phyloP scores from a whole-genome alignment of 441 rosid species.

The Pelargonium australe region DNA sequence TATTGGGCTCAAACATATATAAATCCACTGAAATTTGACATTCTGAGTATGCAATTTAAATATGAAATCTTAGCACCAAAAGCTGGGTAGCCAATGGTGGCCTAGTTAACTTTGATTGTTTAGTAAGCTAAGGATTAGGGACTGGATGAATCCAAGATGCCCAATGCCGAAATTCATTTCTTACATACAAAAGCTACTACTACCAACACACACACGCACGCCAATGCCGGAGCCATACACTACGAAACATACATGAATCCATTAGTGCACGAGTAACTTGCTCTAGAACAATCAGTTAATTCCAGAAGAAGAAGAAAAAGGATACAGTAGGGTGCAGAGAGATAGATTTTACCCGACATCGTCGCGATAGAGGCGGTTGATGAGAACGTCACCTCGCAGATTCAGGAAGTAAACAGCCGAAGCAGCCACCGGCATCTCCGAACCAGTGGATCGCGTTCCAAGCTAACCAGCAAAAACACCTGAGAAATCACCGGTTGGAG shows the following conservation, averaged over 20 bases:
- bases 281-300: no score
- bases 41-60: neutral
- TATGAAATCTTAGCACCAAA: neutral
- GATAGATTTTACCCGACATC: slow-evolving; percentile 64
- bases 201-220: neutral
- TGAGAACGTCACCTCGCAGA: slow-evolving; percentile 96
- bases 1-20: slow-evolving; percentile 1
- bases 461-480: neutral
- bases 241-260: no score
- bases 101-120: neutral
- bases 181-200: neutral
- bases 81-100: neutral
- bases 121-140: neutral
- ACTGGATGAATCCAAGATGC: no score
- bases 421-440: slow-evolving; percentile 9
- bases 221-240: neutral
- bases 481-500: neutral
- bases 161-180: no score
- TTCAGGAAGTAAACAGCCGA: slow-evolving; percentile 45
- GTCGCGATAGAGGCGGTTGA: slow-evolving; percentile 93
- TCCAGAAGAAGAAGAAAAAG: no score
- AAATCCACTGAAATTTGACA: neutral
- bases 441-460: neutral
- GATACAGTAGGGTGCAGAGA: neutral
- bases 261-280: no score